Evolutionary conservation across 306 rosid genomes (phyloP), one percentile per base, ranked within the genome.

Genomic region (Trifolium fragiferum): DNA sequence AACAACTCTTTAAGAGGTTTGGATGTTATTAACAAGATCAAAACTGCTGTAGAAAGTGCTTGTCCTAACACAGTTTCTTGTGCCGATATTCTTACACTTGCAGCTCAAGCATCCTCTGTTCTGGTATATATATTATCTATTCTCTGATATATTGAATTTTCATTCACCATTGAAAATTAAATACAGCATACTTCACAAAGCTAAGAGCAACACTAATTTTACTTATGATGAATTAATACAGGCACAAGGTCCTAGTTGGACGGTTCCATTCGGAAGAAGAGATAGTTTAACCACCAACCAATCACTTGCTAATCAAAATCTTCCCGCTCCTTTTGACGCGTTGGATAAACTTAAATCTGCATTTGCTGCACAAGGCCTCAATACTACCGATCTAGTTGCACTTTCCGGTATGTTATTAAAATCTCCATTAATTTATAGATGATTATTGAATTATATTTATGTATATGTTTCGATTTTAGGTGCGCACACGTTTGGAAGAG

Each of bases 41-140:
- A 89, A 43, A 49, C 83, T 0, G 88, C 80, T 0, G 67, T 89
- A 9, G 91, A 89, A 63, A 67, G 10, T 0, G 76, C 75, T 43
- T 85, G 94, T 16, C 89, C 91, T 0, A 21, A 40, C 6, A 58
- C 30, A 0, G 91, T 89, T 58, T 89, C 93, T 16, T 89, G 91
- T 15, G 90, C 90, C 37, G 90, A 84, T 53, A 84, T 86, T 60
- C 91, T 89, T 23, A 54, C 93, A 21, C 63, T 89, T 58, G 88
- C 93, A 0, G 79, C 93, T 43, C 55, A 85, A 81, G 37, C 72
- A 19, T 85, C 91, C 8, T 70, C 85, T 25, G 1, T 2, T 30
- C 59, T 83, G 87, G 89, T 87, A 82, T 1, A 62, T 6, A 61
- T 33, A 20, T n/a, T n/a, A 16, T 2, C 0, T 20, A 0, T n/a